Evolutionary conservation across 306 rosid species (phyloP).

Genomic region (Canavalia gladiata): DNA sequence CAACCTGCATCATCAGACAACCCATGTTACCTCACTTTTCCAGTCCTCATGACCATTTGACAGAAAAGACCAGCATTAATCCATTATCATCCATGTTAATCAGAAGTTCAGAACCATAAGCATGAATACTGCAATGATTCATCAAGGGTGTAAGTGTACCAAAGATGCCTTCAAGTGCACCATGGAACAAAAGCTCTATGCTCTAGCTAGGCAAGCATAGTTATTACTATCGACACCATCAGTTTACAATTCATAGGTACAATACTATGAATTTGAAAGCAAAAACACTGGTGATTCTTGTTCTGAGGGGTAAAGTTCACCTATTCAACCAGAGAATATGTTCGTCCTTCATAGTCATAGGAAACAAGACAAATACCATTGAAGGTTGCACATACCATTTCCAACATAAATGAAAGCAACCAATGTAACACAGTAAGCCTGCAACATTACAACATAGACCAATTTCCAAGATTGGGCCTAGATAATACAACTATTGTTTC

Average conservation of each 20-base stretch:
- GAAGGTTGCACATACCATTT: constrained; percentile 23
- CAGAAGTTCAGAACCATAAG: neutral
- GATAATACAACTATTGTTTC: neutral
- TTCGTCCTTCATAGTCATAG: neutral
- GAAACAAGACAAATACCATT: constrained; percentile 24
- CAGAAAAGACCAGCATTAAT: constrained; percentile 11
- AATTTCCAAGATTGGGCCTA: constrained; percentile 15
- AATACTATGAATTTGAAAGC: constrained; percentile 19
- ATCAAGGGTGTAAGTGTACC: constrained; percentile 23
- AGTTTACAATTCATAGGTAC: neutral
- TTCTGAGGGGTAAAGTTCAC: constrained; percentile 5
- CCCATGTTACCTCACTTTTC: constrained; percentile 46
- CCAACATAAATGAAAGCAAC: constrained; percentile 3
- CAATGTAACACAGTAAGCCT: constrained; percentile 17
- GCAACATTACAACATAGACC: neutral
- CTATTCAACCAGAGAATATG: neutral
- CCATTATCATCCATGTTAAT: neutral
- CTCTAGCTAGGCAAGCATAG: constrained; percentile 10
- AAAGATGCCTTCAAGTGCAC: constrained; percentile 5
- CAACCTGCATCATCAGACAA: constrained; percentile 67
- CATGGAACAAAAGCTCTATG: constrained; percentile 32
- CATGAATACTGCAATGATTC: constrained; percentile 16
- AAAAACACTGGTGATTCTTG: constrained; percentile 16
- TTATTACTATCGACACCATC: constrained; percentile 8
- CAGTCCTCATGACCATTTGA: constrained; percentile 23